Base-by-base conservation (phyloP, 371 early-diverging fungal species). In the Lichtheimia hyalospora region DNA sequence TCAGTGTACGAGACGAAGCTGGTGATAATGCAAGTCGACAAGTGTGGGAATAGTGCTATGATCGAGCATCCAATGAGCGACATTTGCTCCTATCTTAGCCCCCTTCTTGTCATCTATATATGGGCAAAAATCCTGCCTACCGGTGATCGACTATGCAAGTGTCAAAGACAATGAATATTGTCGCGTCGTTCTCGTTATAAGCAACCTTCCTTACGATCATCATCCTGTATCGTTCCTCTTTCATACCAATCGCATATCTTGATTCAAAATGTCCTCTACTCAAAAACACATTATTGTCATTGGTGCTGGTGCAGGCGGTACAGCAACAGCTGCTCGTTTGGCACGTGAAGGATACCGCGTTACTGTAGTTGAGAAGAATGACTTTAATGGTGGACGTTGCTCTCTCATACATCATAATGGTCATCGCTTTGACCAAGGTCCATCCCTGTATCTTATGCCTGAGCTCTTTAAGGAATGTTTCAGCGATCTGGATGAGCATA, bases 381-480 rank as follows among this genome's bases (percentile, higher is more conserved):
- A 63, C 14, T 82, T 79, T 54, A 59, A 61, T 3, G 88, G 88
- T 28, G 88, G 88, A 2, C 71, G 88, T 3, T 83, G 84, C 57
- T 84, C 86, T 3, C 57, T 84, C 4, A 80, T 87, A 25, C 63
- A 80, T 40, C 71, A 79, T 24, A 58, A 77, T 41, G 81, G 79
- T 1, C 68, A 75, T 55, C 79, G 86, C 1, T 85, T 85, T 58
- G 88, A 87, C 64, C 84, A 84, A 69, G 88, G 88, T 0, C 88
- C 88, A 0, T 85, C 85, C 18, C 69, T 87, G 3, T 85, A 79
- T 28, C 58, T 87, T 27, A 85, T 87, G 86, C 86, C 86, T 8
- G 69, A 80, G 27, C 64, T 81, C 0, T 87, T 85, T 61, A 65
- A 82, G 53, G 81, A 83, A 14, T 67, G 75, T 0, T 87, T 83